Percentiles rank a stretch among this genome's conserved stretches.
Conservation (phyloP, 805 yeast genomes). For the Metahyphopichia silvanorum region DNA sequence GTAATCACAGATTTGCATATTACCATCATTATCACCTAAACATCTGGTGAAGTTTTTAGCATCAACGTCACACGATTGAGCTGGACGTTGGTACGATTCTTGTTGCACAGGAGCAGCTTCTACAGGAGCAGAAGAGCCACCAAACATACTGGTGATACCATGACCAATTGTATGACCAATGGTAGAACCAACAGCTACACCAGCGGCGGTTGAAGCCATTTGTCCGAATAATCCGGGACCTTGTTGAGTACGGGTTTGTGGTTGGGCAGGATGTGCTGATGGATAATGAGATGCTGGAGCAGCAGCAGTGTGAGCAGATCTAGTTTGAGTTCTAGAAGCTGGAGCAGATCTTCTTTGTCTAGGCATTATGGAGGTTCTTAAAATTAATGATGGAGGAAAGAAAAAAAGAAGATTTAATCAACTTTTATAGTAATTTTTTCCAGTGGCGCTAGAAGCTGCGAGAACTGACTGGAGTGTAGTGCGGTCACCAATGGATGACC, state of each 20-base stretch:
- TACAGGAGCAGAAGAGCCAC: conserved; percentile 65
- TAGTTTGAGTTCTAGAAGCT: conserved; percentile 49
- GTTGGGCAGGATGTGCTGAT: conserved; percentile 43
- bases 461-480: too few relatives aligned
- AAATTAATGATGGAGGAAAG: neutral
- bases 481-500: too few relatives aligned
- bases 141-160: conserved; percentile 85
- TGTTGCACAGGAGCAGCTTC: conserved; percentile 36
- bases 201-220: conserved; percentile 99
- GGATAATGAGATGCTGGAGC: conserved; percentile 41
- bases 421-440: too few relatives aligned
- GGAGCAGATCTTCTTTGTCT: conserved; percentile 55
- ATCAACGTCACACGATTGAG: conserved; percentile 78
- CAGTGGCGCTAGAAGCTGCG: too few relatives aligned
- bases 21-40: conserved; percentile 88
- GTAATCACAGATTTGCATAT: conserved; percentile 95
- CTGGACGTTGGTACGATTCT: conserved; percentile 36
- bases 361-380: conserved; percentile 28
- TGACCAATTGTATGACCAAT: conserved; percentile 97
- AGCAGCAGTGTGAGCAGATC: conserved; percentile 79
- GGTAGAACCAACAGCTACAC: conserved; percentile 98
- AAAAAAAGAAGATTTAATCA: conserved; percentile 1
- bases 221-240: conserved; percentile 90
- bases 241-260: conserved; percentile 36
- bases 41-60: conserved; percentile 96